Percentiles rank a stretch among this genome's conserved stretches.
Conservation (phyloP, 495 filamentous ascomycete genomes). For the Glarea lozoyensis region DNA sequence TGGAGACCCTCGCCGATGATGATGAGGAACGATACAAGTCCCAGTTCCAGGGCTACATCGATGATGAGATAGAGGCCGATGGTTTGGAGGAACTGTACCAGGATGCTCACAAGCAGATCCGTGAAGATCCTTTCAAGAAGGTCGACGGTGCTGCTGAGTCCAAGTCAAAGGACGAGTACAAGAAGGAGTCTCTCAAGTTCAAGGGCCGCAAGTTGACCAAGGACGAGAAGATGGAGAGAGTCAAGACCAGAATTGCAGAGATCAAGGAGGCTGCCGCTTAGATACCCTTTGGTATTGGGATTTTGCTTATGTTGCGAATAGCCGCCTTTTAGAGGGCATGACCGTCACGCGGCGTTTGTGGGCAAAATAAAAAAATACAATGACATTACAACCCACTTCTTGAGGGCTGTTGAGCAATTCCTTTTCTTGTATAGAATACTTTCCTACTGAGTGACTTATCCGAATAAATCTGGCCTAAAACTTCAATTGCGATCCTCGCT, state of each 20-base stretch:
- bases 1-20: slow-evolving; percentile 99
- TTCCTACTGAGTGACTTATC: too few species aligned
- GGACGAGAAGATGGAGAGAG: slow-evolving; percentile 65
- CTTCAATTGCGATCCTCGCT: too few species aligned
- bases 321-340: not conserved
- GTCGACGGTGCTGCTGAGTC: slow-evolving; percentile 65
- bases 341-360: slow-evolving; percentile 13
- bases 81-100: slow-evolving; percentile 94
- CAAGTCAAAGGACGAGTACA: slow-evolving; percentile 96
- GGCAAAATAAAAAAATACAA: slow-evolving; percentile 6
- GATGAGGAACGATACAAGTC: slow-evolving; percentile 99
- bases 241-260: slow-evolving; percentile 83
- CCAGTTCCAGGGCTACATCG: slow-evolving; percentile 95
- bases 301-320: slow-evolving; percentile 9
- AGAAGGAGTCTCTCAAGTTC: slow-evolving; percentile 91
- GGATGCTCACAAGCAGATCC: slow-evolving; percentile 94
- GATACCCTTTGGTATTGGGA: slow-evolving; percentile 4
- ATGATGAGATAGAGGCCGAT: slow-evolving; percentile 93
- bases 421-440: not conserved
- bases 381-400: slow-evolving; percentile 5
- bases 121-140: slow-evolving; percentile 96
- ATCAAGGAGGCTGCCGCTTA: slow-evolving; percentile 38
- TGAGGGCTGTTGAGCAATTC: too few species aligned
- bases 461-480: too few species aligned
- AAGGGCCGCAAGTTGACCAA: slow-evolving; percentile 63